Percentiles rank a stretch among this genome's conserved stretches.
Evolutionary conservation across 352 stramenopile species (phyloP).

Genomic region (Phytophthora chlamydospora): DNA sequence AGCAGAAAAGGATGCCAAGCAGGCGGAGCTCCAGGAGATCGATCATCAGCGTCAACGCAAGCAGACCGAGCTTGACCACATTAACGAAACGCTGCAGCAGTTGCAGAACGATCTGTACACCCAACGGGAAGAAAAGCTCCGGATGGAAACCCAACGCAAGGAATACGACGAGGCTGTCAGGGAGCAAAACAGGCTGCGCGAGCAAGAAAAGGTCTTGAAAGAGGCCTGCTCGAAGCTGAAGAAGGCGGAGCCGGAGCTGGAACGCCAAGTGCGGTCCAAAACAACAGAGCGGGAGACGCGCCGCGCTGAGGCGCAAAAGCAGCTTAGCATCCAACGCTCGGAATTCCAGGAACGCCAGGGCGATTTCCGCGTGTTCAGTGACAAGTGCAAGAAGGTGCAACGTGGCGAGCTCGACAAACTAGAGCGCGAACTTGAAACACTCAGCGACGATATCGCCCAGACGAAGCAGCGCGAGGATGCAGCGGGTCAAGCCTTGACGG

Average conservation of each 20-base stretch:
- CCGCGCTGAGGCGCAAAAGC: conserved; percentile 34
- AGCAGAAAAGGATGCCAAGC: conserved; percentile 51
- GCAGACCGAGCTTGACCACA: conserved; percentile 51
- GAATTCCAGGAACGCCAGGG: conserved; percentile 52
- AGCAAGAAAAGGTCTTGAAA: conserved; percentile 65
- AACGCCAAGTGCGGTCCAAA: conserved; percentile 54
- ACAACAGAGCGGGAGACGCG: conserved; percentile 41
- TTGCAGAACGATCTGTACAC: conserved; percentile 70
- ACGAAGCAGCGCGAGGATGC: conserved; percentile 50
- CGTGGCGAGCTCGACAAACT: conserved; percentile 44
- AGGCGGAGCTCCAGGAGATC: conserved; percentile 53
- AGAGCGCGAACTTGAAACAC: conserved; percentile 45
- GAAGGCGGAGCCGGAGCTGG: conserved; percentile 45
- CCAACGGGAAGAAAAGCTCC: conserved; percentile 61
- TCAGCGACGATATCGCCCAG: conserved; percentile 49
- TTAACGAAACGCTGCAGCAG: conserved; percentile 58
- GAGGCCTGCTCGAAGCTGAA: conserved; percentile 47
- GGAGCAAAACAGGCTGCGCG: conserved; percentile 59
- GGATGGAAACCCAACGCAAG: conserved; percentile 53
- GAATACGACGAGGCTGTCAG: conserved; percentile 57
- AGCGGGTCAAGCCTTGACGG: conserved; percentile 42
- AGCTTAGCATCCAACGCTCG: conserved; percentile 34
- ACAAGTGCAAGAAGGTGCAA: conserved; percentile 53
- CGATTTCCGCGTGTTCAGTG: conserved; percentile 50
- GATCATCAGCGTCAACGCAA: conserved; percentile 61